Evolutionary conservation across 2,329 filamentous ascomycete genomes (phyloP).

Genomic region (Rutstroemia sp.): DNA sequence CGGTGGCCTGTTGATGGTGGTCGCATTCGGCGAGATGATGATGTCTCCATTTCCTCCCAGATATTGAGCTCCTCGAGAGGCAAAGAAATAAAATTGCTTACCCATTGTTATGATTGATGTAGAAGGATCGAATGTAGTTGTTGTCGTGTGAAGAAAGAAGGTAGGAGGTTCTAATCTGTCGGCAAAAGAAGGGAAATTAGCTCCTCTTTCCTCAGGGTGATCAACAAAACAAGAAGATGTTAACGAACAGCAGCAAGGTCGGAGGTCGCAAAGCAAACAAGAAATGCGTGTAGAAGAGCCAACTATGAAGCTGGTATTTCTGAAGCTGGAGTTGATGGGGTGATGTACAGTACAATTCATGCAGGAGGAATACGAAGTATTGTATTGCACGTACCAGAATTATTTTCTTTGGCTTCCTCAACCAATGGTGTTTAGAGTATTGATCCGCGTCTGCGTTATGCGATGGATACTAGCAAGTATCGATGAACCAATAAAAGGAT

Average conservation of each 20-base stretch:
- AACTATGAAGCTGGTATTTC: neutral
- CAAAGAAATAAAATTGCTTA: slow-evolving; percentile 27
- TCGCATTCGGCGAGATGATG: neutral
- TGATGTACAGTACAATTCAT: slow-evolving; percentile 8
- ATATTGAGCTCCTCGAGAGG: slow-evolving; percentile 14
- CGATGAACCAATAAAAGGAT: neutral
- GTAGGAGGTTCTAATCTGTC: slow-evolving; percentile 4
- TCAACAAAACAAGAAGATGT: neutral
- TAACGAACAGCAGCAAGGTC: neutral
- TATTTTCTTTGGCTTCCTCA: neutral
- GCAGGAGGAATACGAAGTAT: slow-evolving; percentile 9
- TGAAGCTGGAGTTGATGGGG: slow-evolving; percentile 3
- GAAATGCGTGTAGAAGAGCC: neutral
- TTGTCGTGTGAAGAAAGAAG: slow-evolving; percentile 2
- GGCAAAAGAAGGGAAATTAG: slow-evolving; percentile 3
- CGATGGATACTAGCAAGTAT: neutral
- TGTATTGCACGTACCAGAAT: slow-evolving; percentile 8
- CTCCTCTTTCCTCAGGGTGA: neutral
- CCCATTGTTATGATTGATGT: slow-evolving; percentile 27
- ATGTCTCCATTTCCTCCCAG: slow-evolving; percentile 4
- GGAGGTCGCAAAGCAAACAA: neutral
- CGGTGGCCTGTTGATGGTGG: neutral
- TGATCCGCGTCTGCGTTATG: neutral
- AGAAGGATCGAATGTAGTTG: slow-evolving; percentile 25
- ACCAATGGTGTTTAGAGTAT: neutral